phyloP scores from a whole-genome alignment of 2,329 filamentous ascomycete species.

The Sporothrix curviconia region DNA sequence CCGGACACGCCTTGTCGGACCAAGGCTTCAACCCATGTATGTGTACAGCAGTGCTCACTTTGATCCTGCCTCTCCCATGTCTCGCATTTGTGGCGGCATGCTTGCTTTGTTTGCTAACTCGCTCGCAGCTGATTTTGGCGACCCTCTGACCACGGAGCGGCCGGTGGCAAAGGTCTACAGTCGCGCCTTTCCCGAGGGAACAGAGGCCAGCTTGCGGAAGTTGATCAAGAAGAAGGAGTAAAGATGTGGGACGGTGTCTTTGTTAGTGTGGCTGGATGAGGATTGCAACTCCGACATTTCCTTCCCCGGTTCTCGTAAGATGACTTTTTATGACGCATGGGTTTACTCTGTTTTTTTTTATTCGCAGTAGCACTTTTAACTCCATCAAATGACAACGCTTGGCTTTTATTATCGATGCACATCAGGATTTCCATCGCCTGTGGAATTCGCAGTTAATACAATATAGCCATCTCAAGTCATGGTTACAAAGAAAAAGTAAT shows the following conservation, averaged over 20 bases:
- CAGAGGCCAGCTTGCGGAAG: slow-evolving; percentile 33
- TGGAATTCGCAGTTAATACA: too few relatives aligned
- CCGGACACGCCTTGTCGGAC: slow-evolving; percentile 36
- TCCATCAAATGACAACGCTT: background rate
- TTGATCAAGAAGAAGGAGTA: slow-evolving; percentile 5
- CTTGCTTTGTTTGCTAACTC: slow-evolving; percentile 8
- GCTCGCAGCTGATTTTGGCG: slow-evolving; percentile 35
- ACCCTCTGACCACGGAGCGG: slow-evolving; percentile 39
- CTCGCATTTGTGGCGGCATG: background rate
- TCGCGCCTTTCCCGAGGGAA: slow-evolving; percentile 26
- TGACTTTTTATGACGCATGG: background rate
- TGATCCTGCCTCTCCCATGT: too few relatives aligned
- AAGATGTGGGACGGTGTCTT: too few relatives aligned
- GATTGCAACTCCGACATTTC: too few relatives aligned
- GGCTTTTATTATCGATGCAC: too few relatives aligned
- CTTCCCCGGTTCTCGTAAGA: background rate
- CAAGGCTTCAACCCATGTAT: slow-evolving; percentile 42
- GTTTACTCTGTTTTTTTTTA: background rate
- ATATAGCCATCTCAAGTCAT: too few relatives aligned
- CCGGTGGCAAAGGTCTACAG: slow-evolving; percentile 23
- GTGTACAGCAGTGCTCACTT: slow-evolving; percentile 16
- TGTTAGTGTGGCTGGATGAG: too few relatives aligned
- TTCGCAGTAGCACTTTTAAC: background rate
- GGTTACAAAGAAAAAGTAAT: too few relatives aligned
- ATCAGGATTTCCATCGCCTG: too few relatives aligned